Evolutionary conservation across 345 rosid species (phyloP), one percentile per base, ranked within the genome.

Genomic region (Raphanus raphanistrum): DNA sequence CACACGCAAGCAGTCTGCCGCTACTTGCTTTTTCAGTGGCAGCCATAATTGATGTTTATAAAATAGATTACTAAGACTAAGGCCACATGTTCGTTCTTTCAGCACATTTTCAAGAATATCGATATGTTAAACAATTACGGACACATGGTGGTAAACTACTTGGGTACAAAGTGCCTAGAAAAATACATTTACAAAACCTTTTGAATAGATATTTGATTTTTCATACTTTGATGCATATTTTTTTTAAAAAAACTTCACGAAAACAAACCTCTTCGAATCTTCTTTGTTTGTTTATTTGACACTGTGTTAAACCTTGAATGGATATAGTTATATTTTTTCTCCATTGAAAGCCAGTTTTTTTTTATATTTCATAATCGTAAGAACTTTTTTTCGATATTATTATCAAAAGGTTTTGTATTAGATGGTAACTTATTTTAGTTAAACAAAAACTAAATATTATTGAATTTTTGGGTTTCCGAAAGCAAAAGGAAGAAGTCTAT

Each of bases 1-100:
- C 76, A 71, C 28, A 77, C 80, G 80, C 8, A 70, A 70, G 65
- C 66, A 63, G 12, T 15, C 11, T 54, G 65, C 31, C 11, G 63
- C 71, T 11, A 36, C 66, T 52, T 77, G 66, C n/a, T 28, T 62
- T 28, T 54, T 63, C 75, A 54, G 17, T 75, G 79, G 65, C 65
- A 63, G 80, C 60, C 75, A 54, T 35, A 48, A 26, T 62, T 62
- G 54, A 62, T 52, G 41, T 5, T 27, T 43, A 41, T 26, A 13
- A 17, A 43, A 68, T 68, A 29, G 26, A 75, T 8, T 28, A 13
- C 17, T 4, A 59, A 57, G 9, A n/a, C 8, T 13, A 31, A 29
- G 2, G 29, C 31, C 36, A 32, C 63, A 33, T 61, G 62, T 41
- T 38, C 16, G 62, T 58, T 57, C 16, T 38, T 66, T 63, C 15